Evolutionary conservation across 1,284 basidiomycete genomes (phyloP), one percentile per base, ranked within the genome.

Genomic region (Coniferiporia sulphurascens): DNA sequence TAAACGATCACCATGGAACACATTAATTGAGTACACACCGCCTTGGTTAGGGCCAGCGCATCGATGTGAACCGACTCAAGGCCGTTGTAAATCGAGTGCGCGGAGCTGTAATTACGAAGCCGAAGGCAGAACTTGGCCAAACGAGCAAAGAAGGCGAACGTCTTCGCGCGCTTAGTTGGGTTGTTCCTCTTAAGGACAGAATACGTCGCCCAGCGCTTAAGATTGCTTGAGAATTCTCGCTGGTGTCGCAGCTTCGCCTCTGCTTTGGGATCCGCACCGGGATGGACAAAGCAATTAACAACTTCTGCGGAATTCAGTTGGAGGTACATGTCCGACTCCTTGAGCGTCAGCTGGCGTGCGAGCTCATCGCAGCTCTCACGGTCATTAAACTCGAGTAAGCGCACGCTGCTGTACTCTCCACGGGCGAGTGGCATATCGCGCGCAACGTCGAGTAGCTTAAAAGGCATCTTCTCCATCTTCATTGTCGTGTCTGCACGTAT

Each of bases 31-130:
- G 34, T 22, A 52, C 58, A 0, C 34, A 59, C 58, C 12, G 45
- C 53, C 38, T 56, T 38, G 4, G 59, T 56, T 22, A 21, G 21
- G 17, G 4, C 13, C 15, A 60, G 46, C 15, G 17, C 35, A 10
- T 56, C 55, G 7, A 60, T 48, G 34, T 60, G 48, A 41, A 55
- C 27, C 8, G 36, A 51, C 21, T 49, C 19, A 15, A 55, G 45
- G 17, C 59, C 59, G 35, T 55, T 56, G 48, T 41, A 52, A 36
- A 61, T 49, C 3, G 59, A 56, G 17, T 57, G 55, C 12, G 60
- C 60, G 6, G 60, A 54, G 44, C 56, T 62, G 46, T 48, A 62
- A 43, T 62, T 62, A n/a, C 56, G 55, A 12, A 54, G 9, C n/a
- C 19, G n/a, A n/a, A 58, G 13, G 12, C 32, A 58, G 17, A 43